phyloP scores from a whole-genome alignment of 179 eudicot genomes.

The Camellia oleifera region DNA sequence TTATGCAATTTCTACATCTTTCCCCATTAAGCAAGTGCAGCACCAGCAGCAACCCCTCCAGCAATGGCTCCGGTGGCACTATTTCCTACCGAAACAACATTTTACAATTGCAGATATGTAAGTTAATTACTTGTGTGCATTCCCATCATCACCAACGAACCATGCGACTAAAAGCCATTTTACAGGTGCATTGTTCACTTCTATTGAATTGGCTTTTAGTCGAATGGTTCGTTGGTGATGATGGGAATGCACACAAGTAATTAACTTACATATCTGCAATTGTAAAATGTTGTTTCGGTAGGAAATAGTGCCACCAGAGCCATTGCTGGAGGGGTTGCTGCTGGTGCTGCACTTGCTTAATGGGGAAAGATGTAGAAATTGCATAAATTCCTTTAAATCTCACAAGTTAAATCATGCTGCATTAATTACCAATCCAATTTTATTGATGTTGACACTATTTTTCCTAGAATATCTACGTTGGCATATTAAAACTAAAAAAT shows the following conservation, averaged over 20 bases:
- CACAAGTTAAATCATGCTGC: too few species aligned
- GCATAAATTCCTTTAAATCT: too few species aligned
- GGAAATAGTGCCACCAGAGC: slow-evolving; percentile 76
- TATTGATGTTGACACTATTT: too few species aligned
- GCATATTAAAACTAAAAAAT: too few species aligned
- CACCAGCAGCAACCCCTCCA: slow-evolving; percentile 97
- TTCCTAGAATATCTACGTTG: too few species aligned
- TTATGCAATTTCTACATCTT: too few species aligned
- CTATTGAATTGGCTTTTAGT: not conserved
- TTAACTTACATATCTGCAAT: not conserved
- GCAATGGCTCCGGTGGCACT: slow-evolving; percentile 87
- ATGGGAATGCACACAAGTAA: not conserved
- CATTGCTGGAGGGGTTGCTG: slow-evolving; percentile 96
- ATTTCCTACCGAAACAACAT: slow-evolving; percentile 42
- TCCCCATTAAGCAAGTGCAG: slow-evolving; percentile 88
- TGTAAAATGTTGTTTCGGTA: slow-evolving; percentile 29
- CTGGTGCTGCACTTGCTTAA: slow-evolving; percentile 92
- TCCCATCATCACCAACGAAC: too few species aligned
- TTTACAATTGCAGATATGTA: slow-evolving; percentile 5
- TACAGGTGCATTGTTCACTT: not conserved
- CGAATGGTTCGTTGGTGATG: not conserved
- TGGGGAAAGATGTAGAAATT: too few species aligned
- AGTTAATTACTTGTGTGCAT: not conserved
- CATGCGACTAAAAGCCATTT: not conserved
- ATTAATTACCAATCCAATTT: too few species aligned